These are phyloP conservation scores for Paramecium tetraurelia DNA, from an alignment of 73 alveolate species.

Conservation along the genomic window DNA sequence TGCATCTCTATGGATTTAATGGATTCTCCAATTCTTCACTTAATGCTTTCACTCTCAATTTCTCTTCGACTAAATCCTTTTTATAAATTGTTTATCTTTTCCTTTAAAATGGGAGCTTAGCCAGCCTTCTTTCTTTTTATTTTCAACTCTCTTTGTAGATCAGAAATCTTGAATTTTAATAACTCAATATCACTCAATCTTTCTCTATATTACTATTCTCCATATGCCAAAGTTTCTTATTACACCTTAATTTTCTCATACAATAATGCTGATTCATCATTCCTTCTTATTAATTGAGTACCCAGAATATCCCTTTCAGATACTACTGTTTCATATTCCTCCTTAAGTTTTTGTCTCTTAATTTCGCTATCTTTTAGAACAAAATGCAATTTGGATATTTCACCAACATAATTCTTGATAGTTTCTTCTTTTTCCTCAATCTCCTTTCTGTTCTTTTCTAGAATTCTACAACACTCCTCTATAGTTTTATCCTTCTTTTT, in stretches of 20 bases:
- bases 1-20: constrained; percentile 87
- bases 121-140: constrained; percentile 76
- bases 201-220: constrained; percentile 76
- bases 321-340: constrained; percentile 81
- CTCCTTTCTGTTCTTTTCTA: constrained; percentile 76
- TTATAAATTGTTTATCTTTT: constrained; percentile 73
- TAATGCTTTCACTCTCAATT: constrained; percentile 96
- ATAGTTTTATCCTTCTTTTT: constrained; percentile 78
- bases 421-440: constrained; percentile 70
- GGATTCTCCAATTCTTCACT: constrained; percentile 95
- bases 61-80: constrained; percentile 81
- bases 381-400: constrained; percentile 75
- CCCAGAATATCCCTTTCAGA: constrained; percentile 92
- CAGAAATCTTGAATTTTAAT: constrained; percentile 77
- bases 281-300: constrained; percentile 95
- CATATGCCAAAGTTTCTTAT: constrained; percentile 84
- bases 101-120: constrained; percentile 73
- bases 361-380: constrained; percentile 83
- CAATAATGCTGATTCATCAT: constrained; percentile 97
- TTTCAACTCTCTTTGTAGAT: constrained; percentile 70
- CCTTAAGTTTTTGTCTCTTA: constrained; percentile 77
- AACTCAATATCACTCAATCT: constrained; percentile 72
- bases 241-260: constrained; percentile 96
- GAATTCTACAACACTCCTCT: constrained; percentile 68
- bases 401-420: constrained; percentile 62